Evolutionary conservation across 441 rosid species (phyloP).

Genomic region (Dalechampia spathulata): DNA sequence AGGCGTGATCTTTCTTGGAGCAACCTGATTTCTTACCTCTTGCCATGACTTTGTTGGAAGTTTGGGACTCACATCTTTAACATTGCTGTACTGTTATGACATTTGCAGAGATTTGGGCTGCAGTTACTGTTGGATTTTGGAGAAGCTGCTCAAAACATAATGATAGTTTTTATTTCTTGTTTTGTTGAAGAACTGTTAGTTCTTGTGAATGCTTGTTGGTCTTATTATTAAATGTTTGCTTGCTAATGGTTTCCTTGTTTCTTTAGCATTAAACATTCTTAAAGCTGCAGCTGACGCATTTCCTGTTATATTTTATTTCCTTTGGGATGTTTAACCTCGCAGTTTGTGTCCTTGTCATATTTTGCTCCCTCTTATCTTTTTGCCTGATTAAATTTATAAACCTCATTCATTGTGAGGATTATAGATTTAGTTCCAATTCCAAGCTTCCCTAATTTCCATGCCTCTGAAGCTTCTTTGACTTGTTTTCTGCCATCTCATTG

Average conservation of each 20-base stretch:
- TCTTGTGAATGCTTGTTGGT: conserved; percentile 23
- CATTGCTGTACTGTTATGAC: conserved; percentile 97
- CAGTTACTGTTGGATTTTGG: conserved; percentile 17
- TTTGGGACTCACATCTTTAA: conserved; percentile 99
- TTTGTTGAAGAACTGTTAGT: conserved; percentile 35
- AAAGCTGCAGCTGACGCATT: conserved; percentile 20
- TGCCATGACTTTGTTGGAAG: conserved; percentile 95
- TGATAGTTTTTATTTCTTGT: conserved; percentile 28
- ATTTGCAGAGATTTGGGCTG: conserved; percentile 80
- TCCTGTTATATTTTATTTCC: conserved; percentile 14
- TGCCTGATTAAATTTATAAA: conserved; percentile 13
- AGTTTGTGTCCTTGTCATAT: conserved; percentile 6
- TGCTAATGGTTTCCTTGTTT: conserved; percentile 20
- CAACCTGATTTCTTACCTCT: conserved; percentile 92
- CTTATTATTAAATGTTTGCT: conserved; percentile 20
- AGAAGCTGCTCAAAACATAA: conserved; percentile 24
- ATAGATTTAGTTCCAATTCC: conserved; percentile 9
- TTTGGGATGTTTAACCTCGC: conserved; percentile 13
- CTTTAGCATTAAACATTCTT: conserved; percentile 23
- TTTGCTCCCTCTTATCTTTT: conserved; percentile 6
- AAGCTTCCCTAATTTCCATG: conserved; percentile 12
- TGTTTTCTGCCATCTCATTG: conserved; percentile 14
- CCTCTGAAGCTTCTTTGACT: conserved; percentile 18
- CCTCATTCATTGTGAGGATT: conserved; percentile 16
- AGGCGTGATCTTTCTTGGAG: conserved; percentile 96